Percentiles rank a stretch among this genome's conserved stretches.
Evolutionary conservation across 1,284 basidiomycete species (phyloP).

Genomic region (Termitomyces sp.): DNA sequence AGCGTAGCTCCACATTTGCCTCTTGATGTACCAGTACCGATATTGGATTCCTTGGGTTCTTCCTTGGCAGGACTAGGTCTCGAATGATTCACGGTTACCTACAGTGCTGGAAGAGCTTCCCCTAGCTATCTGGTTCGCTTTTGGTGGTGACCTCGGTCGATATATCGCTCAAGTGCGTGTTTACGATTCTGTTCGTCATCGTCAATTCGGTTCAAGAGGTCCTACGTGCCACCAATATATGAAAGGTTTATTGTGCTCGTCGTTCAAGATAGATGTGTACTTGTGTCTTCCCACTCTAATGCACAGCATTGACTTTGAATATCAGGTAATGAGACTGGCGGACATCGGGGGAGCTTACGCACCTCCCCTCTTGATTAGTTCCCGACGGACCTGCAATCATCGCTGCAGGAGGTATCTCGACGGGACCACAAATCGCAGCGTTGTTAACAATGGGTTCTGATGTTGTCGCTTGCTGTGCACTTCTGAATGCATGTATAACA

Average conservation of each 20-base stretch:
- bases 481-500: conserved; percentile 42
- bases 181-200: conserved; percentile 28
- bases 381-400: conserved; percentile 40
- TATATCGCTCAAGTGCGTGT: conserved; percentile 26
- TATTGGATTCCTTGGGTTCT: conserved; percentile 29
- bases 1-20: conserved; percentile 15
- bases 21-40: conserved; percentile 20
- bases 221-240: conserved; percentile 21
- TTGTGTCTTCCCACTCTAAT: not conserved
- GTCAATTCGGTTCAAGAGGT: conserved; percentile 32
- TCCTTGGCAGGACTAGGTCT: conserved; percentile 25
- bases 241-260: conserved; percentile 34
- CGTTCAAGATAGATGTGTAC: conserved; percentile 3
- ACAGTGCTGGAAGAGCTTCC: conserved; percentile 24
- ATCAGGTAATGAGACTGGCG: conserved; percentile 57
- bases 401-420: conserved; percentile 40
- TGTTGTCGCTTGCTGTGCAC: conserved; percentile 55
- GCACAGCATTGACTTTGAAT: not conserved
- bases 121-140: conserved; percentile 27
- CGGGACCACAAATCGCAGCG: conserved; percentile 47
- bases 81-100: conserved; percentile 24
- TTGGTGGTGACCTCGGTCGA: conserved; percentile 27
- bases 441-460: conserved; percentile 47
- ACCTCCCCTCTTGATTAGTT: conserved; percentile 42
- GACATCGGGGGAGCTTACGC: conserved; percentile 47